phyloP scores from a whole-genome alignment of 75 land plant genomes.

The Ceratopteris richardii region DNA sequence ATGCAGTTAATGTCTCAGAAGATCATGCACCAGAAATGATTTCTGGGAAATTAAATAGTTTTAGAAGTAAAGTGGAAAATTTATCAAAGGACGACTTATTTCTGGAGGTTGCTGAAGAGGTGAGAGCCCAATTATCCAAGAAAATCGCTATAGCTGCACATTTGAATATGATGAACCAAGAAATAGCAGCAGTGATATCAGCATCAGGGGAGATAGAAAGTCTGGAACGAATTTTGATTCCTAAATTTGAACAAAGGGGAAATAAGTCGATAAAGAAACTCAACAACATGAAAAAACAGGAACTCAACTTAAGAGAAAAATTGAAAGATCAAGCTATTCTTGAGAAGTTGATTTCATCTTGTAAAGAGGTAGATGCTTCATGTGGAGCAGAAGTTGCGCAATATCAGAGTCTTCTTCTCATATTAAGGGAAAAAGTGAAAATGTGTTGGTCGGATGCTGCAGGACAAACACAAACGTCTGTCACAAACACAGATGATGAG shows the following conservation, averaged over 20 bases:
- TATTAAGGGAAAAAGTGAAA: conserved; percentile 9
- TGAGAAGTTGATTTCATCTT: conserved; percentile 17
- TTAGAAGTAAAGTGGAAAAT: conserved; percentile 10
- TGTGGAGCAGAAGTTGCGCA: conserved; percentile 14
- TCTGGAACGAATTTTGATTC: conserved; percentile 3
- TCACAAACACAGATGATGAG: conserved; percentile 2
- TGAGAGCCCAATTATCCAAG: conserved; percentile 15
- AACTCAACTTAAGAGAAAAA: conserved; percentile 11
- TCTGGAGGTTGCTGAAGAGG: conserved; percentile 19
- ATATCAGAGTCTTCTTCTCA: conserved; percentile 11
- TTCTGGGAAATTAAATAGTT: background rate
- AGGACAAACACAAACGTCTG: conserved; percentile 5
- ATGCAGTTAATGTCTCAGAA: background rate
- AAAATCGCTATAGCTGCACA: conserved; percentile 10
- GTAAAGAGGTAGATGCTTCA: conserved; percentile 15
- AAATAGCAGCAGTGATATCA: conserved; percentile 12
- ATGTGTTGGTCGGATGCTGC: conserved; percentile 12
- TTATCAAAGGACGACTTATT: conserved; percentile 18
- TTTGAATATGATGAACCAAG: conserved; percentile 11
- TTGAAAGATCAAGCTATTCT: conserved; percentile 14
- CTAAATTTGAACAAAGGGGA: conserved; percentile 17
- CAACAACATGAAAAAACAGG: conserved; percentile 11
- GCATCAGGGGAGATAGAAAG: conserved; percentile 14
- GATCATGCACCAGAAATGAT: background rate
- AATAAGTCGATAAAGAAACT: conserved; percentile 7